A percentile compares a stretch with the other conserved stretches of the same genome.
Conservation (phyloP, 1,284 basidiomycete genomes). For the Ceratobasidium sp. region DNA sequence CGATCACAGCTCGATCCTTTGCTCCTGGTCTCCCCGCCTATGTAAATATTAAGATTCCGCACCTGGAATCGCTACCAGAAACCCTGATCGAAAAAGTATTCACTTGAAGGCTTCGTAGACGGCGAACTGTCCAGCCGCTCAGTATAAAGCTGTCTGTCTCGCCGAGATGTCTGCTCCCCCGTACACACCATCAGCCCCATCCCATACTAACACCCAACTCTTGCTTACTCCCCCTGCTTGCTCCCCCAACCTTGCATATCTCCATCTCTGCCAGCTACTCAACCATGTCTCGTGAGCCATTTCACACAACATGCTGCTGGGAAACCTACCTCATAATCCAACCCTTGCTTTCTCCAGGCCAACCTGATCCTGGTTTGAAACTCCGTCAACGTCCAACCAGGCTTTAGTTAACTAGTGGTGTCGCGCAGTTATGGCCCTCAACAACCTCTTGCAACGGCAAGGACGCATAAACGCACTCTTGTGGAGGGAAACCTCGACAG, state of each 20-base stretch:
- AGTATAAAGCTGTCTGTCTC: conserved; percentile 35
- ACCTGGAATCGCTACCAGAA: conserved; percentile 31
- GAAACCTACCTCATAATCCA: conserved; percentile 12
- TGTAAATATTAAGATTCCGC: conserved; percentile 43
- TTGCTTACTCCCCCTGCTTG: background rate
- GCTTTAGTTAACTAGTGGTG: conserved; percentile 13
- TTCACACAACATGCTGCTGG: background rate
- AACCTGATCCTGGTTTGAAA: conserved; percentile 45
- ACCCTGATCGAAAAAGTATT: conserved; percentile 43
- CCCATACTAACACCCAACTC: background rate
- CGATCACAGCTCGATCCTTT: conserved; percentile 41
- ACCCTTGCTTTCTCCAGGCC: conserved; percentile 28
- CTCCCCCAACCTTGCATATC: conserved; percentile 6
- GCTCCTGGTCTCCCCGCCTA: conserved; percentile 8
- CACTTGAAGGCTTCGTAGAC: conserved; percentile 32
- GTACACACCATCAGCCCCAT: conserved; percentile 11
- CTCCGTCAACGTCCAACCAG: background rate
- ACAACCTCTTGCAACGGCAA: conserved; percentile 38
- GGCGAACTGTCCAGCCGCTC: conserved; percentile 24
- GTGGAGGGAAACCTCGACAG: conserved; percentile 36
- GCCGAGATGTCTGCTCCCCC: conserved; percentile 34
- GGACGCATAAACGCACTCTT: conserved; percentile 37
- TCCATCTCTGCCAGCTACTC: background rate
- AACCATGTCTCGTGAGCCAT: conserved; percentile 42
- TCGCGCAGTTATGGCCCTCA: conserved; percentile 41